phyloP scores from a whole-genome alignment of 805 yeast species.

The Lipomyces yamadae region DNA sequence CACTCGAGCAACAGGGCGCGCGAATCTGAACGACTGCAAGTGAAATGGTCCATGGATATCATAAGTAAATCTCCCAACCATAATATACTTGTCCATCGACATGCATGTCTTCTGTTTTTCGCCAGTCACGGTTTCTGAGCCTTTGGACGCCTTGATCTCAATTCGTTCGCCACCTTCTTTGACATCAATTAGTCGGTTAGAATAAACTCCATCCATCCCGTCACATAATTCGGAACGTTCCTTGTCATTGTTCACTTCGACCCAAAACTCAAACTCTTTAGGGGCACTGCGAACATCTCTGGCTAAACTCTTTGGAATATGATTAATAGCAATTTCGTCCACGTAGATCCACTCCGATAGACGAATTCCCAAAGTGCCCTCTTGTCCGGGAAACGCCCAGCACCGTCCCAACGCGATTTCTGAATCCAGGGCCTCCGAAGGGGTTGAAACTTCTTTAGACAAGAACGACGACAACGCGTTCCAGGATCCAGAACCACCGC shows the following conservation, averaged over 20 bases:
- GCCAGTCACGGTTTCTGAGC: neutral
- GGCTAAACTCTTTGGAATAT: conserved; percentile 38
- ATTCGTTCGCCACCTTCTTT: conserved; percentile 6
- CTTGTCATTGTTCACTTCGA: conserved; percentile 35
- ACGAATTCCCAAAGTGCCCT: conserved; percentile 41
- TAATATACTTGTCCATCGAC: conserved; percentile 29
- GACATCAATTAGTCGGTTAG: neutral
- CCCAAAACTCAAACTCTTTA: conserved; percentile 42
- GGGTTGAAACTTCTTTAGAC: conserved; percentile 11
- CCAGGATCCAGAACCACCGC: conserved; percentile 8
- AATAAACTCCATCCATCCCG: conserved; percentile 3
- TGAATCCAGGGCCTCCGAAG: conserved; percentile 34
- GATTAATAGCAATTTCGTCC: conserved; percentile 41
- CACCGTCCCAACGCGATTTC: conserved; percentile 42
- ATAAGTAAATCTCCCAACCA: conserved; percentile 37
- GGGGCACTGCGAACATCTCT: conserved; percentile 43
- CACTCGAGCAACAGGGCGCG: conserved; percentile 27
- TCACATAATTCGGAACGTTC: conserved; percentile 18
- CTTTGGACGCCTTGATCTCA: conserved; percentile 8
- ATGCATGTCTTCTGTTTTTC: neutral
- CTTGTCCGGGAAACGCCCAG: conserved; percentile 45
- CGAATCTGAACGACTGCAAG: conserved; percentile 38
- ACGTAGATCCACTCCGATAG: conserved; percentile 39
- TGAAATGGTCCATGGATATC: conserved; percentile 35
- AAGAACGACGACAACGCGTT: conserved; percentile 23